These are phyloP conservation scores for Rutstroemia sydowiana DNA, from an alignment of 2,329 filamentous ascomycete species.

Conservation along the genomic window DNA sequence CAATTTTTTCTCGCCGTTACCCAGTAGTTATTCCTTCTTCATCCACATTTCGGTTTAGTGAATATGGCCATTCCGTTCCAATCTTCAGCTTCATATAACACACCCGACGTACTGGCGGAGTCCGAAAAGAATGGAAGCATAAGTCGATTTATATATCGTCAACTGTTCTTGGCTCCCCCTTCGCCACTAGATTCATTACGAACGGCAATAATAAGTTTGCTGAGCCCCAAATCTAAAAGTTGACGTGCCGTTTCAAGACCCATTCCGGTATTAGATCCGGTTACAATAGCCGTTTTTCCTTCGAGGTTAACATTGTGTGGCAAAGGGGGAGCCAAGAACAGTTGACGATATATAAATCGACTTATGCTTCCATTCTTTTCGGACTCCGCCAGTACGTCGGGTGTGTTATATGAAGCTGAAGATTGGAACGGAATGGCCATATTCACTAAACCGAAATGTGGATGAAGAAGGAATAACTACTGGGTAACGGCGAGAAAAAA, in stretches of 20 bases:
- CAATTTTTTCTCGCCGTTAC: too few species aligned
- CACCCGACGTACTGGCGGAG: too few species aligned
- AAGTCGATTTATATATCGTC: constrained; percentile 5
- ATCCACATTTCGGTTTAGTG: too few species aligned
- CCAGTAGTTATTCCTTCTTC: too few species aligned
- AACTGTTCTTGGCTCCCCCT: constrained; percentile 5
- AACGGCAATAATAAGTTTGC: constrained; percentile 40
- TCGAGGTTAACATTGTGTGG: constrained; percentile 3
- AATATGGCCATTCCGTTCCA: too few species aligned
- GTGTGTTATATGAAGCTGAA: too few species aligned
- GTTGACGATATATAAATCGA: constrained; percentile 9
- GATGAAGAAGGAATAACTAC: too few species aligned
- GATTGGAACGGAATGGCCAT: too few species aligned
- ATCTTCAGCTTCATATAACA: too few species aligned
- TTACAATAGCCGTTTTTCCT: constrained; percentile 13
- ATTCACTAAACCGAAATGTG: too few species aligned
- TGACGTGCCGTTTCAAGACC: constrained; percentile 37
- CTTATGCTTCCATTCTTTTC: neutral
- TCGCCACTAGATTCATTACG: constrained; percentile 38
- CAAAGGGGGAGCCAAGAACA: constrained; percentile 1
- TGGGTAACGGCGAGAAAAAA: too few species aligned
- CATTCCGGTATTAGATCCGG: constrained; percentile 24
- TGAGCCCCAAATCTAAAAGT: constrained; percentile 34
- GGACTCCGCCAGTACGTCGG: too few species aligned
- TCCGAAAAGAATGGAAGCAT: constrained; percentile 4